Evolutionary conservation across 441 rosid genomes (phyloP).

Genomic region (Pelargonium myrrhifolium): DNA sequence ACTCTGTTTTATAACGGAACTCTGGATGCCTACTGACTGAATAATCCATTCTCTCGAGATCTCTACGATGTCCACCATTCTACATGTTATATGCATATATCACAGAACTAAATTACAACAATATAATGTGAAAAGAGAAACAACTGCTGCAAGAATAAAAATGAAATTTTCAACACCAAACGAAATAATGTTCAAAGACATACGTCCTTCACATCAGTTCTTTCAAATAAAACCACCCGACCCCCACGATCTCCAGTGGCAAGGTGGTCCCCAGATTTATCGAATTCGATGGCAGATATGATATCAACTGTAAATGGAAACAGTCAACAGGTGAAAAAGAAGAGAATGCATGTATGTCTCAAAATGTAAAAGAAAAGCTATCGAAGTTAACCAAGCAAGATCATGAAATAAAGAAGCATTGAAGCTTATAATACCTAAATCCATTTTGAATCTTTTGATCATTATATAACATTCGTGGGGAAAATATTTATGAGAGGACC

Average conservation of each 20-base stretch:
- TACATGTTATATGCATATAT: slow-evolving; percentile 28
- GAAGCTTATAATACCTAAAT: too few species aligned
- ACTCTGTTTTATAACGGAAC: slow-evolving; percentile 68
- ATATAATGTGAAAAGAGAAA: slow-evolving; percentile 7
- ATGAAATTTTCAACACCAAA: neutral
- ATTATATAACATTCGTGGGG: too few species aligned
- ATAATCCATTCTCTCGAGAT: slow-evolving; percentile 62
- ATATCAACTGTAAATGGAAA: slow-evolving; percentile 53
- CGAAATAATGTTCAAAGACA: slow-evolving; percentile 14
- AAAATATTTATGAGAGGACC: too few species aligned
- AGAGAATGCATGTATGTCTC: slow-evolving; percentile 1
- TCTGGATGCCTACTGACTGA: slow-evolving; percentile 68
- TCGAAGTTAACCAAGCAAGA: too few species aligned
- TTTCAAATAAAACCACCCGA: slow-evolving; percentile 64
- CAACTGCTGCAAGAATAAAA: slow-evolving; percentile 3
- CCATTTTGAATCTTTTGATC: too few species aligned
- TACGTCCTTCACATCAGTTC: slow-evolving; percentile 54
- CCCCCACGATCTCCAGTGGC: slow-evolving; percentile 82
- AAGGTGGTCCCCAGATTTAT: slow-evolving; percentile 63
- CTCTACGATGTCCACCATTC: slow-evolving; percentile 64
- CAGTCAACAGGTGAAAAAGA: slow-evolving; percentile 10
- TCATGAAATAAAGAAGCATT: too few species aligned
- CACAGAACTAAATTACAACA: slow-evolving; percentile 17
- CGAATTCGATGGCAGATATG: slow-evolving; percentile 69
- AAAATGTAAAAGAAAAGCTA: neutral